Percentiles rank a stretch among this genome's conserved stretches.
Conservation (phyloP, 768 basidiomycete genomes). For the Tylopilus vinaceipallidus region DNA sequence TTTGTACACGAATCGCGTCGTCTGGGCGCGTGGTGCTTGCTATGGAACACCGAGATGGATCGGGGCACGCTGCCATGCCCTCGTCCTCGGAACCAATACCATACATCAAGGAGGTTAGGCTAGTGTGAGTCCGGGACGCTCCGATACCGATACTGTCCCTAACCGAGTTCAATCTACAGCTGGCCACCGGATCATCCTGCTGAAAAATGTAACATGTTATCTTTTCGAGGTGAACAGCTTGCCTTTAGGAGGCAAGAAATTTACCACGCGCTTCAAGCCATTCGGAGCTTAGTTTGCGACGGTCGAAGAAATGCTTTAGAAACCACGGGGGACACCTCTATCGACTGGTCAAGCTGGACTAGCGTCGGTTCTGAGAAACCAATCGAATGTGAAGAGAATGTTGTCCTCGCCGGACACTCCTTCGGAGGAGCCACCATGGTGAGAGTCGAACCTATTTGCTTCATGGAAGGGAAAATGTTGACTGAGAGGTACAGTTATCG, state of each 20-base stretch:
- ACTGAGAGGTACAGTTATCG: conserved; percentile 42
- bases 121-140: conserved; percentile 42
- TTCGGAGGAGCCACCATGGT: conserved; percentile 58
- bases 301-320: conserved; percentile 33
- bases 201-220: conserved; percentile 32
- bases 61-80: conserved; percentile 52
- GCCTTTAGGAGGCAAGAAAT: conserved; percentile 68
- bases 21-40: conserved; percentile 80
- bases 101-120: conserved; percentile 57
- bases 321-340: conserved; percentile 35
- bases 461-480: not conserved
- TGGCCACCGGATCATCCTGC: conserved; percentile 24
- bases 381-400: conserved; percentile 33
- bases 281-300: conserved; percentile 49
- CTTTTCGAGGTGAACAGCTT: conserved; percentile 69
- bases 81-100: conserved; percentile 32
- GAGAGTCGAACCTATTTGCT: conserved; percentile 17
- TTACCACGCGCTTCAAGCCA: conserved; percentile 57
- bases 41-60: conserved; percentile 83
- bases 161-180: conserved; percentile 8
- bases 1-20: conserved; percentile 71
- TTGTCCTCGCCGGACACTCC: conserved; percentile 50
- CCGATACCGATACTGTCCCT: not conserved
- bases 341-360: conserved; percentile 45
- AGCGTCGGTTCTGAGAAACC: conserved; percentile 18